Conservation (phyloP, 805 yeast species). For the Sugiyamaella smithiae region DNA sequence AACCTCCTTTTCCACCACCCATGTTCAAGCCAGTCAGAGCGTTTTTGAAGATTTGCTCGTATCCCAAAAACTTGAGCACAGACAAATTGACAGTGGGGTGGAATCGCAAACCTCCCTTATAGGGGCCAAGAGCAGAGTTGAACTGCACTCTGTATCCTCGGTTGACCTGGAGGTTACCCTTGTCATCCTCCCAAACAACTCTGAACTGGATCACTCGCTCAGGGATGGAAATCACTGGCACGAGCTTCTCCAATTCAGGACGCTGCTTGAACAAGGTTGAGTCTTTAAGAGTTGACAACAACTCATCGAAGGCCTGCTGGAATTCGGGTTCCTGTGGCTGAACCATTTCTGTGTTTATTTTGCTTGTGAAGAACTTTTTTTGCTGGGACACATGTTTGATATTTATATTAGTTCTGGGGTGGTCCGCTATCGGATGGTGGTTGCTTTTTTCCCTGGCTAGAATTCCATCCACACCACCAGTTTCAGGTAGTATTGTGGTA, state of each 20-base stretch:
- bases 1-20: constrained; percentile 99
- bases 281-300: constrained; percentile 81
- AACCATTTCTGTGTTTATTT: constrained; percentile 51
- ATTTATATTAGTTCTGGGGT: neutral
- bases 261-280: constrained; percentile 84
- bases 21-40: constrained; percentile 95
- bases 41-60: constrained; percentile 97
- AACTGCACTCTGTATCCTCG: constrained; percentile 98
- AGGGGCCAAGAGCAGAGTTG: constrained; percentile 97
- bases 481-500: no score
- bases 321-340: constrained; percentile 96
- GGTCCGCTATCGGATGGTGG: neutral
- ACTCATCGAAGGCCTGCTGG: constrained; percentile 97
- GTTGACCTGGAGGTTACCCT: constrained; percentile 88
- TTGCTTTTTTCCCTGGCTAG: neutral
- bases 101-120: constrained; percentile 98
- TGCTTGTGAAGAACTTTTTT: no score
- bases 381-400: no score
- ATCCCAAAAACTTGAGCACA: constrained; percentile 92
- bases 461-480: no score
- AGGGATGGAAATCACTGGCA: constrained; percentile 89
- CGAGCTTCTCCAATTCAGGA: constrained; percentile 85
- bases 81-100: constrained; percentile 96
- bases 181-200: constrained; percentile 97
- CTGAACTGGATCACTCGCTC: constrained; percentile 96